Evolutionary conservation across 2,329 filamentous ascomycete species (phyloP).

Genomic region (Trichoderma koningiopsis): DNA sequence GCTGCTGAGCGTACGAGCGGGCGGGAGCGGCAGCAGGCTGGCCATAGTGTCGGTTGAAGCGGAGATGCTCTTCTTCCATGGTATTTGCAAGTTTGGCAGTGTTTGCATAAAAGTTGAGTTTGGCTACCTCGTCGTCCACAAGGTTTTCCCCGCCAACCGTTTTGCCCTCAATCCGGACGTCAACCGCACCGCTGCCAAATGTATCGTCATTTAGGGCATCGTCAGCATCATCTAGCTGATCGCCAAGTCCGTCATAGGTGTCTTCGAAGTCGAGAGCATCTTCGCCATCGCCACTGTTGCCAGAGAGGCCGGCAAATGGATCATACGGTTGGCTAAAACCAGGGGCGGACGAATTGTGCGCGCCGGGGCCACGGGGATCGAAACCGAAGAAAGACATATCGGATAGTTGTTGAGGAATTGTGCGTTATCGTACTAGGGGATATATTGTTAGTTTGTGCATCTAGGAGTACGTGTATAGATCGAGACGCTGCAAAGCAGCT

Average conservation of each 20-base stretch:
- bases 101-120: slow-evolving; percentile 96
- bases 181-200: slow-evolving; percentile 63
- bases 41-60: slow-evolving; percentile 63
- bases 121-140: too few species aligned
- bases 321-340: slow-evolving; percentile 84
- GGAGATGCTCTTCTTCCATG: slow-evolving; percentile 87
- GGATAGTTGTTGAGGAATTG: slow-evolving; percentile 25
- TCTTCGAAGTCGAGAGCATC: slow-evolving; percentile 82
- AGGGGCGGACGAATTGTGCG: slow-evolving; percentile 66
- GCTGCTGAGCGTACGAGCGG: slow-evolving; percentile 32
- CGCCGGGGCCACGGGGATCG: slow-evolving; percentile 59
- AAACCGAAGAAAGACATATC: slow-evolving; percentile 92
- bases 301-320: slow-evolving; percentile 82
- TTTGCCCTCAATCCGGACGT: too few species aligned
- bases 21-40: slow-evolving; percentile 37
- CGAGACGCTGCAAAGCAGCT: background rate
- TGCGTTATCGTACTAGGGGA: slow-evolving; percentile 31
- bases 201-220: slow-evolving; percentile 98
- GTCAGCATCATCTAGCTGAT: slow-evolving; percentile 86
- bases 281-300: slow-evolving; percentile 60
- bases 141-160: too few species aligned
- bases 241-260: slow-evolving; percentile 92
- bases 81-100: slow-evolving; percentile 85
- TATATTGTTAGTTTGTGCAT: slow-evolving; percentile 29
- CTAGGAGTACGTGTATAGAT: background rate